These are phyloP conservation scores for Phytophthora macrochlamydospora DNA, from an alignment of 352 stramenopile genomes.

Conservation along the genomic window DNA sequence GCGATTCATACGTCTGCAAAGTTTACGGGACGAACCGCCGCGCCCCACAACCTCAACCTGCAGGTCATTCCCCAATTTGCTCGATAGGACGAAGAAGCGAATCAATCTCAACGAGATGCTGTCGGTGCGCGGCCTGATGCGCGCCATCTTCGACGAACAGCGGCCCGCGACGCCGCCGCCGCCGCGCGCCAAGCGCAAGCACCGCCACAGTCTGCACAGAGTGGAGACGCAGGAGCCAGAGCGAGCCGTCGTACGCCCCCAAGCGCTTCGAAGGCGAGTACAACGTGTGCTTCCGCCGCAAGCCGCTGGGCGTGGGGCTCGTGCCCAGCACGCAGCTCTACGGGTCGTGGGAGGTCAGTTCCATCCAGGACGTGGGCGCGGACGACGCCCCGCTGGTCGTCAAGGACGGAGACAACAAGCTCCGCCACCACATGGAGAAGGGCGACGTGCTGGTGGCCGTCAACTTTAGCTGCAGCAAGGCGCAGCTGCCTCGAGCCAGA, in stretches of 20 bases:
- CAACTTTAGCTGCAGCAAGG: slow-evolving; percentile 56
- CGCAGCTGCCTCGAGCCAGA: slow-evolving; percentile 49
- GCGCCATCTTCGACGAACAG: slow-evolving; percentile 44
- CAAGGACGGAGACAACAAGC: slow-evolving; percentile 11
- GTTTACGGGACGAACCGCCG: too few relatives aligned
- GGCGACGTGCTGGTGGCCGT: slow-evolving; percentile 76
- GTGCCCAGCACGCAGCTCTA: slow-evolving; percentile 84
- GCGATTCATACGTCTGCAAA: too few relatives aligned
- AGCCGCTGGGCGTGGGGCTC: slow-evolving; percentile 75
- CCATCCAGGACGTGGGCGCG: slow-evolving; percentile 27
- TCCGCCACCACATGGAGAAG: slow-evolving; percentile 28
- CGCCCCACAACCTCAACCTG: too few relatives aligned
- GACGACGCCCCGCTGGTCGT: slow-evolving; percentile 6
- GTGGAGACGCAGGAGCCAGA: slow-evolving; percentile 5
- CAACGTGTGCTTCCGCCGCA: slow-evolving; percentile 65
- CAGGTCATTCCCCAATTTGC: not conserved
- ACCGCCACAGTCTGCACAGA: not conserved
- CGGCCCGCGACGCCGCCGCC: slow-evolving; percentile 17
- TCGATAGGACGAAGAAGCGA: not conserved
- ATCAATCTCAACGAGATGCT: slow-evolving; percentile 23
- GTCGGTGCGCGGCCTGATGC: slow-evolving; percentile 36
- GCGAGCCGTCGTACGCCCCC: slow-evolving; percentile 37
- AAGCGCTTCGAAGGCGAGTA: slow-evolving; percentile 69
- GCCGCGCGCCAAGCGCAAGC: slow-evolving; percentile 1
- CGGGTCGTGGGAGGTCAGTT: slow-evolving; percentile 78